phyloP scores from a whole-genome alignment of 2,329 filamentous ascomycete species.

The Trichocomaceae sp. region DNA sequence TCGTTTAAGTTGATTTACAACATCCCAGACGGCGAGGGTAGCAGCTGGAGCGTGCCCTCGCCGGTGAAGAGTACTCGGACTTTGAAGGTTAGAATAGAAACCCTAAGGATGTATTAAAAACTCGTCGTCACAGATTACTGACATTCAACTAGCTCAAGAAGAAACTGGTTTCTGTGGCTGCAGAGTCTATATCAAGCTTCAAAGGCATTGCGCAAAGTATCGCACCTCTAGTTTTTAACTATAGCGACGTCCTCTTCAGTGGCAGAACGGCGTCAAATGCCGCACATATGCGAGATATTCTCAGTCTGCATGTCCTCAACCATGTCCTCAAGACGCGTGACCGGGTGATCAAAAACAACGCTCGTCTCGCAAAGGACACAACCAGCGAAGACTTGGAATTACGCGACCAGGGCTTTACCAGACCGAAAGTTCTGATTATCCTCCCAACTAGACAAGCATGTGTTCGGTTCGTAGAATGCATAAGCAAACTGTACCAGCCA shows the following conservation, averaged over 20 bases:
- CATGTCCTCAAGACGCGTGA: conserved; percentile 92
- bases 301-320: conserved; percentile 79
- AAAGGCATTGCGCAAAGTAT: conserved; percentile 58
- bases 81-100: conserved; percentile 27
- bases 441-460: conserved; percentile 84
- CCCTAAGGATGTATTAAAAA: too few relatives aligned
- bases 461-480: conserved; percentile 67
- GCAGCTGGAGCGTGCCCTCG: conserved; percentile 21
- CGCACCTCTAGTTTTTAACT: conserved; percentile 68
- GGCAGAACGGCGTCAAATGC: conserved; percentile 65
- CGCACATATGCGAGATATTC: conserved; percentile 60
- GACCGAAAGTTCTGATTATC: conserved; percentile 86
- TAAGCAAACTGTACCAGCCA: conserved; percentile 67
- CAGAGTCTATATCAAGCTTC: conserved; percentile 52
- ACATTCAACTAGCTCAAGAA: conserved; percentile 60
- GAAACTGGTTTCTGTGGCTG: conserved; percentile 54
- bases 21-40: conserved; percentile 24
- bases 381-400: conserved; percentile 63
- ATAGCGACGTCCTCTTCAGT: conserved; percentile 73
- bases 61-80: conserved; percentile 26
- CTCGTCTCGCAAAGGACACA: conserved; percentile 63
- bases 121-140: background rate
- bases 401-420: conserved; percentile 89
- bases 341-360: conserved; percentile 85
- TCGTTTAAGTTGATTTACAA: conserved; percentile 26